Percentiles rank a stretch among this genome's conserved stretches.
Conservation (phyloP, 2,329 filamentous ascomycete genomes). For the Byssothecium circinans region DNA sequence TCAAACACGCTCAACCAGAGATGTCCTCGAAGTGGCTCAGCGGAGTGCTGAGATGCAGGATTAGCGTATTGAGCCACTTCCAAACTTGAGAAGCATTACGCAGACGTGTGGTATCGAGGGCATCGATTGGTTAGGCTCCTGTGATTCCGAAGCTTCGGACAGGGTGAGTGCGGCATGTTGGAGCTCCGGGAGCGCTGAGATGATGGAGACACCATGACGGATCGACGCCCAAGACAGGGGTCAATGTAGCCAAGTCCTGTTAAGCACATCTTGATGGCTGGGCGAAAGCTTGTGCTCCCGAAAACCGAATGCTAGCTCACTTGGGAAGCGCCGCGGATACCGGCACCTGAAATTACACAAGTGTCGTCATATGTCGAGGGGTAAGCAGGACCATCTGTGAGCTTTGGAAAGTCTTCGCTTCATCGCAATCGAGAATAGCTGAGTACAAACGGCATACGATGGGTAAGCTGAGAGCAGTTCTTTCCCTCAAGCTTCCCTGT, state of each 20-base stretch:
- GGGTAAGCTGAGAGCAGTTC: background rate
- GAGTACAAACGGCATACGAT: background rate
- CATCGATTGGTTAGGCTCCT: constrained; percentile 27
- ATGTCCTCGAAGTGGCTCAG: constrained; percentile 27
- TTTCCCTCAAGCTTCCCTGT: constrained; percentile 3
- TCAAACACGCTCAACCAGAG: constrained; percentile 18
- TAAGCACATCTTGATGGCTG: background rate
- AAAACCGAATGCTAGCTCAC: background rate
- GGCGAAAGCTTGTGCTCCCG: background rate
- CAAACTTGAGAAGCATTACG: constrained; percentile 19
- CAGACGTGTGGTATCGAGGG: constrained; percentile 5
- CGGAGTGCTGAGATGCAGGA: constrained; percentile 1
- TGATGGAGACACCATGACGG: background rate
- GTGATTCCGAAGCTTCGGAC: too few species aligned
- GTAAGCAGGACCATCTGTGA: background rate
- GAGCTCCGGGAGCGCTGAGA: too few species aligned
- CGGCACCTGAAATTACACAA: background rate
- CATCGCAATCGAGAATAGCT: background rate
- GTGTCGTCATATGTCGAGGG: background rate
- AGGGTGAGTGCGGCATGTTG: too few species aligned
- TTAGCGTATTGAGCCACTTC: constrained; percentile 8
- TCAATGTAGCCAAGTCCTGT: background rate
- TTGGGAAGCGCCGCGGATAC: background rate
- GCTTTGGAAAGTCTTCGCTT: background rate
- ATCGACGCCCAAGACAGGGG: background rate